Conservation (phyloP, 305 asterid genomes). For the Galium porrigens region DNA sequence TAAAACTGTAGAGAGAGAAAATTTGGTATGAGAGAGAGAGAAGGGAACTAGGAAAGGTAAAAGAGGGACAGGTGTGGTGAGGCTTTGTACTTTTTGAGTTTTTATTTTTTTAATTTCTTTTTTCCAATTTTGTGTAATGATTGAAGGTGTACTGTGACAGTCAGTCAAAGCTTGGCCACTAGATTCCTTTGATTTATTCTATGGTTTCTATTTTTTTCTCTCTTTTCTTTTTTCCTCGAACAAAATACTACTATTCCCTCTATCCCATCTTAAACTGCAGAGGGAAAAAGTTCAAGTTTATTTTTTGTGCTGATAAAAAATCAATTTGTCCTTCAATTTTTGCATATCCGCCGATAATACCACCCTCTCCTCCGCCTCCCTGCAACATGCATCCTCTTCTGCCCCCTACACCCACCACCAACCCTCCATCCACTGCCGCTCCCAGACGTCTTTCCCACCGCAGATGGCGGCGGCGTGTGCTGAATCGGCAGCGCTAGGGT, state of each 20-base stretch:
- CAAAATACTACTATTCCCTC: slow-evolving; percentile 58
- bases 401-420: too few relatives aligned
- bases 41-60: slow-evolving; percentile 10
- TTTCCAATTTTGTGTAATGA: background rate
- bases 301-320: too few relatives aligned
- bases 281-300: too few relatives aligned
- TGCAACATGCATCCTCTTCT: too few relatives aligned
- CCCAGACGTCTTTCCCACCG: slow-evolving; percentile 6
- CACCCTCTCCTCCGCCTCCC: too few relatives aligned
- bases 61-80: slow-evolving; percentile 15
- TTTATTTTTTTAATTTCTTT: background rate
- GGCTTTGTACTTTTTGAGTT: slow-evolving; percentile 4
- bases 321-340: too few relatives aligned
- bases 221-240: slow-evolving; percentile 40
- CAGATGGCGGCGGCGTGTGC: background rate
- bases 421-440: slow-evolving; percentile 31
- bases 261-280: too few relatives aligned
- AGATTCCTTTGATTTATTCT: background rate
- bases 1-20: slow-evolving; percentile 12
- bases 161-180: slow-evolving; percentile 9
- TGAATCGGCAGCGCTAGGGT: too few relatives aligned
- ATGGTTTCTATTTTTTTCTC: background rate
- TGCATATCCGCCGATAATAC: too few relatives aligned
- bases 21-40: slow-evolving; percentile 19
- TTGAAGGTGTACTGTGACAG: slow-evolving; percentile 9